phyloP scores from a whole-genome alignment of 75 land plant species.

The Ceratopteris richardii region DNA sequence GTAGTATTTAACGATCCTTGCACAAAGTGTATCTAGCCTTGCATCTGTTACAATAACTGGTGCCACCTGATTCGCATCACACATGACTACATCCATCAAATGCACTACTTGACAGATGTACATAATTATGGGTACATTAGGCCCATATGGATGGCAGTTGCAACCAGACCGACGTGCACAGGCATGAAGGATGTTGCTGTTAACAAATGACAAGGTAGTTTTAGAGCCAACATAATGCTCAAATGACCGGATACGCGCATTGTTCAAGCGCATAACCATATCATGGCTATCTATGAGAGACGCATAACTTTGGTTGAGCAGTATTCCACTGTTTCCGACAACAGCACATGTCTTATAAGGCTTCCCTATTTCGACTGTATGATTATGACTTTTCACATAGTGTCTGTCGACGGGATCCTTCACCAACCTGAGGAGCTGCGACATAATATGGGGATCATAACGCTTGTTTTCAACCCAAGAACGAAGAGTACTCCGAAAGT shows the following conservation, averaged over 20 bases:
- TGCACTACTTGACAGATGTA: conserved; percentile 20
- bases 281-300: conserved; percentile 14
- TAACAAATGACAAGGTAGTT: neutral
- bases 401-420: conserved; percentile 37
- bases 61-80: conserved; percentile 9
- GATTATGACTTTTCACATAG: neutral
- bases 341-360: conserved; percentile 23
- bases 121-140: conserved; percentile 16
- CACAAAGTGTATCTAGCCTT: conserved; percentile 22
- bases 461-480: conserved; percentile 38
- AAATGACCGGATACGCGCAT: conserved; percentile 25
- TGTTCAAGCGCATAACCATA: conserved; percentile 28
- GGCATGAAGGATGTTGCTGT: conserved; percentile 1
- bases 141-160: conserved; percentile 3
- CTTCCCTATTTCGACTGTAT: neutral
- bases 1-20: conserved; percentile 26
- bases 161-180: neutral
- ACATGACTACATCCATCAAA: conserved; percentile 21
- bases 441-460: conserved; percentile 44
- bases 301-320: conserved; percentile 16
- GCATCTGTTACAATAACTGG: conserved; percentile 31
- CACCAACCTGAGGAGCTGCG: conserved; percentile 22
- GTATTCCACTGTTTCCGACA: conserved; percentile 19
- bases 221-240: conserved; percentile 39
- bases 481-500: conserved; percentile 34